phyloP scores from a whole-genome alignment of 2,329 filamentous ascomycete species.

The Triangularia verruculosa region DNA sequence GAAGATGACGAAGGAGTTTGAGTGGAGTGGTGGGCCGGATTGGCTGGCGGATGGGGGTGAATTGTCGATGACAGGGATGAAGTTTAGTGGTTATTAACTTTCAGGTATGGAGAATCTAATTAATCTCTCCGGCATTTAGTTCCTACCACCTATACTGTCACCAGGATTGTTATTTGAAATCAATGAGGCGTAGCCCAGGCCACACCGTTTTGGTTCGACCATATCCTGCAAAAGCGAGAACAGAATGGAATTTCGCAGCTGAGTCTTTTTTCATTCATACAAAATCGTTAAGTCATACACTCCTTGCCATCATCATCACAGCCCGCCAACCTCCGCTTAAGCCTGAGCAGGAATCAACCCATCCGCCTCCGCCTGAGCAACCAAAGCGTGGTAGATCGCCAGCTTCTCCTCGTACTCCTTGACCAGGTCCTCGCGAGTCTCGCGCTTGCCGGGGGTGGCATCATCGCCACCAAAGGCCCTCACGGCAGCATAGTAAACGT shows the following conservation, averaged over 20 bases:
- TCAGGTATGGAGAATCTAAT: too few species aligned
- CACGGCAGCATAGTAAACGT: background rate
- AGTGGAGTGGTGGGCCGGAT: conserved; percentile 2
- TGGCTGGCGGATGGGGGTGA: conserved; percentile 3
- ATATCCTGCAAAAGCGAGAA: too few species aligned
- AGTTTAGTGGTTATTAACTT: background rate
- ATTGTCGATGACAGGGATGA: background rate
- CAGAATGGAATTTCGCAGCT: too few species aligned
- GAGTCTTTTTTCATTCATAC: background rate
- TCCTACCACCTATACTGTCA: too few species aligned
- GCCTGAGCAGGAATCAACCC: background rate
- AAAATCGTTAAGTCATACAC: background rate
- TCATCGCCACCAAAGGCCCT: background rate
- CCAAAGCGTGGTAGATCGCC: background rate
- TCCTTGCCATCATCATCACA: too few species aligned
- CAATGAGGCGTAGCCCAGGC: too few species aligned
- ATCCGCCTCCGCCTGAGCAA: background rate
- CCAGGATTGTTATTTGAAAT: too few species aligned
- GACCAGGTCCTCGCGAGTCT: background rate
- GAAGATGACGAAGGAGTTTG: background rate
- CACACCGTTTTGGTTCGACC: too few species aligned
- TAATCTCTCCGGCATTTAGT: too few species aligned
- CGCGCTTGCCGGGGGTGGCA: background rate
- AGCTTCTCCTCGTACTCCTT: background rate
- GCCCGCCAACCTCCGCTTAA: background rate